Percentiles rank a stretch among this genome's conserved stretches.
Conservation (phyloP, 192 early-diverging fungal species). For the Diversispora epigaea region DNA sequence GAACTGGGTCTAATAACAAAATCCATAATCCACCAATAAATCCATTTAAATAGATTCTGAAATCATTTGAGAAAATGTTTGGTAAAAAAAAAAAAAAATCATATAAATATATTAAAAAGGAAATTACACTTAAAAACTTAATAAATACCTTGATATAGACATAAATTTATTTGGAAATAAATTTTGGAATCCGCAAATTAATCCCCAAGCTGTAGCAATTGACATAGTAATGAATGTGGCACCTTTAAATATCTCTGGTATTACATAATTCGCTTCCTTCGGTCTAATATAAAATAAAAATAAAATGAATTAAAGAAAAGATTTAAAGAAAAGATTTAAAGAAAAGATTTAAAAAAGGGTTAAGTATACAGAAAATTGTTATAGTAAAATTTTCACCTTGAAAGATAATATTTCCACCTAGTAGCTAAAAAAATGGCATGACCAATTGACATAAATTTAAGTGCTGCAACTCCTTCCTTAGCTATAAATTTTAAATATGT, state of each 20-base stretch:
- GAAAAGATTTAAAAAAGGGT: not conserved
- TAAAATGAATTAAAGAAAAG: not conserved
- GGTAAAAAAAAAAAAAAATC: not conserved
- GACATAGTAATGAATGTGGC: constrained; percentile 27
- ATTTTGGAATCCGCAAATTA: constrained; percentile 25
- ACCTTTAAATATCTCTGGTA: constrained; percentile 12
- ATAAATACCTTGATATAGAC: constrained; percentile 17
- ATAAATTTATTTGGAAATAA: constrained; percentile 30
- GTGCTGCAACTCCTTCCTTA: constrained; percentile 15
- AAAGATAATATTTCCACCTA: not conserved
- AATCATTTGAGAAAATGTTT: constrained; percentile 5
- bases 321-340: not conserved
- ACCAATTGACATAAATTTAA: constrained; percentile 12
- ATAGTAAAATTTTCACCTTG: not conserved
- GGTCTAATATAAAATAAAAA: not conserved
- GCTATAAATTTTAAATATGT: constrained; percentile 28
- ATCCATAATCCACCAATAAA: constrained; percentile 40
- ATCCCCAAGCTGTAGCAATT: constrained; percentile 25
- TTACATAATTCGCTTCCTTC: not conserved
- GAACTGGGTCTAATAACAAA: constrained; percentile 24
- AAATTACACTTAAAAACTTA: not conserved
- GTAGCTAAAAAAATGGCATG: not conserved
- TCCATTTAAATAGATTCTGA: constrained; percentile 36
- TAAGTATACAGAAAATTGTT: not conserved
- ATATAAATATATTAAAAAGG: not conserved